A percentile compares a stretch with the other conserved stretches of the same genome.
Conservation (phyloP, 2,329 filamentous ascomycete genomes). For the Colletotrichum falcatum region DNA sequence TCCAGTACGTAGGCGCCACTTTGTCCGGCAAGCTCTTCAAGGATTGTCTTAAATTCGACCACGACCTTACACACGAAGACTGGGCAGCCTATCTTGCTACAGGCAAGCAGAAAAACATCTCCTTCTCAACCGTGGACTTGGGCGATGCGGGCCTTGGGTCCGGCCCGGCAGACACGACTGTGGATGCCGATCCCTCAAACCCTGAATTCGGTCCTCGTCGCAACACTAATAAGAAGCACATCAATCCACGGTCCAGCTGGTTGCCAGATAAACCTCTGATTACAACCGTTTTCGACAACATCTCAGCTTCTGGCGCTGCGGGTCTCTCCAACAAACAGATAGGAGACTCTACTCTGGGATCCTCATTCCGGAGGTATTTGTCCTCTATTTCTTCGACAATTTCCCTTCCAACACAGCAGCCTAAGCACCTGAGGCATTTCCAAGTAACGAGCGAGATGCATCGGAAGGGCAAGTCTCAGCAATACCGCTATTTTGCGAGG, state of each 20-base stretch:
- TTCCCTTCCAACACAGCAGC: conserved; percentile 42
- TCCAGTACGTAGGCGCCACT: conserved; percentile 68
- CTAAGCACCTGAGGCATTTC: conserved; percentile 35
- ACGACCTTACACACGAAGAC: conserved; percentile 67
- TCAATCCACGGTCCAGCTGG: conserved; percentile 43
- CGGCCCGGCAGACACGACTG: neutral
- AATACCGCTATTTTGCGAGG: conserved; percentile 33
- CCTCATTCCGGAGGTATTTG: conserved; percentile 49
- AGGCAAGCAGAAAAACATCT: conserved; percentile 49
- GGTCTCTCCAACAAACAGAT: conserved; percentile 51
- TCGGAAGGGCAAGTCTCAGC: conserved; percentile 39
- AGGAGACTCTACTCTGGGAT: conserved; percentile 47
- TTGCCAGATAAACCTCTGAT: conserved; percentile 50
- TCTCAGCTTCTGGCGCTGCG: conserved; percentile 47
- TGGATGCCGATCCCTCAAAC: neutral
- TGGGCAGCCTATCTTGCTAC: conserved; percentile 68
- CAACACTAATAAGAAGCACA: conserved; percentile 8
- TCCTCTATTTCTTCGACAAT: conserved; percentile 50
- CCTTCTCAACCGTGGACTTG: neutral
- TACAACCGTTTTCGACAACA: conserved; percentile 50
- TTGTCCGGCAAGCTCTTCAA: conserved; percentile 68
- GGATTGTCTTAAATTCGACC: conserved; percentile 70
- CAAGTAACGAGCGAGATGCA: conserved; percentile 40
- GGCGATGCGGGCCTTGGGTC: conserved; percentile 5
- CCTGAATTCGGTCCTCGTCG: neutral